Base-by-base conservation (phyloP, 1,284 basidiomycete genomes). In the Moniliophthora roreri region DNA sequence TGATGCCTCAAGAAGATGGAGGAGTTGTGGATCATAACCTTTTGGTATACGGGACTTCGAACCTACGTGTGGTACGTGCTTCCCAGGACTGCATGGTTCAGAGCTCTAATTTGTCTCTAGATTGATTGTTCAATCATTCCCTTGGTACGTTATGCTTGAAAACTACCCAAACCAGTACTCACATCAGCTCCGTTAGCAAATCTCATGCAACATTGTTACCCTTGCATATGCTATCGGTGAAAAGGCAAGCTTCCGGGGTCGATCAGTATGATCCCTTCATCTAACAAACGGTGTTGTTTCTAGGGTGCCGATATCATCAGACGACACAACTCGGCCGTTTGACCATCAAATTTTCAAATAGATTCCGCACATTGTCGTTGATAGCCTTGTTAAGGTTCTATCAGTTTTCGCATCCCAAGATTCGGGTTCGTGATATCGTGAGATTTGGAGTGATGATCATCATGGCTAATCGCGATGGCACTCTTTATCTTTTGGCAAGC, bases 81-180 rank as follows among this genome's bases (percentile, higher is more conserved):
- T 35, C 21, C 36, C n/a, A 16, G 18, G 18, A 6, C 37, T 36
- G 21, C 24, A 24, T 26, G 18, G 23, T n/a, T 11, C 32, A 20
- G n/a, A 24, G 11, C 26, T n/a, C 6, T n/a, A 26, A 6, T 23
- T 50, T 9, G 26, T 15, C 15, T 28, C 24, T n/a, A 52, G 51
- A 32, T 52, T 21, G 51, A 52, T 28, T 52, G 51, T 26, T 52
- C 51, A 10, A 39, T 52, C 23, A 52, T 52, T 4, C 51, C 51
- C 16, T 28, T 52, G 32, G 51, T 48, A 37, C 10, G 48, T 50
- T 0, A 21, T n/a, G n/a, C n/a, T n/a, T n/a, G n/a, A n/a, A n/a
- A n/a, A n/a, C n/a, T n/a, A n/a, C n/a, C n/a, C n/a, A n/a, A n/a
- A n/a, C n/a, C n/a, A n/a, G n/a, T n/a, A n/a, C n/a, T n/a, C n/a